Conservation (phyloP, 345 rosid genomes). For the Diplotaxis tenuifolia region DNA sequence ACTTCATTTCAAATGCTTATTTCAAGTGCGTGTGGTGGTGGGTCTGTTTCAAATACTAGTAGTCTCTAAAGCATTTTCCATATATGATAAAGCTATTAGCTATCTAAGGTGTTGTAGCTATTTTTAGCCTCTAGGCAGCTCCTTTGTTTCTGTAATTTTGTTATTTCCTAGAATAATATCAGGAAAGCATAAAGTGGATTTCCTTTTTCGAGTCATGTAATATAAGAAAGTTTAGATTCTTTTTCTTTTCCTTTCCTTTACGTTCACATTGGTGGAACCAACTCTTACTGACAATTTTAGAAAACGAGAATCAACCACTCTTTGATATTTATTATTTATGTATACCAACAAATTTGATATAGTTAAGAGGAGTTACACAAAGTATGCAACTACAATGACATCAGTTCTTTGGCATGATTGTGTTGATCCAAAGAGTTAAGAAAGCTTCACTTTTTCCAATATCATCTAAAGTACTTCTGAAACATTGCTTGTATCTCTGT, state of each 20-base stretch:
- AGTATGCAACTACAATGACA: neutral
- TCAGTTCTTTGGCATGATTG: neutral
- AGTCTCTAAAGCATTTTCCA: constrained; percentile 19
- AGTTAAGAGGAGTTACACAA: neutral
- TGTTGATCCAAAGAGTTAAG: neutral
- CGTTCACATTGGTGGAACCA: neutral
- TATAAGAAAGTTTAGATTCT: constrained; percentile 14
- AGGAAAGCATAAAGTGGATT: constrained; percentile 20
- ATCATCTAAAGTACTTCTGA: constrained; percentile 42
- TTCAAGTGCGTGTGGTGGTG: constrained; percentile 66
- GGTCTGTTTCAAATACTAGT: constrained; percentile 41
- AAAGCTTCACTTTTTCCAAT: too few species aligned
- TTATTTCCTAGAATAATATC: constrained; percentile 23
- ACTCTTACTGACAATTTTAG: neutral
- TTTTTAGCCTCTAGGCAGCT: constrained; percentile 24
- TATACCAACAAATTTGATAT: neutral
- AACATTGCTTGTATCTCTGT: constrained; percentile 64
- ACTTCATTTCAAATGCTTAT: constrained; percentile 65
- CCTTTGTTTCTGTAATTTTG: constrained; percentile 24
- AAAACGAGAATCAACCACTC: neutral
- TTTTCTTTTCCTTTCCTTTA: neutral
- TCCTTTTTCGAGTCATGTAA: neutral
- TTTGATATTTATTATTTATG: neutral
- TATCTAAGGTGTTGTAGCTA: constrained; percentile 30
- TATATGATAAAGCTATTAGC: constrained; percentile 18